Base-by-base conservation (phyloP, 768 basidiomycete genomes). In the Tricholoma hemisulphureum region DNA sequence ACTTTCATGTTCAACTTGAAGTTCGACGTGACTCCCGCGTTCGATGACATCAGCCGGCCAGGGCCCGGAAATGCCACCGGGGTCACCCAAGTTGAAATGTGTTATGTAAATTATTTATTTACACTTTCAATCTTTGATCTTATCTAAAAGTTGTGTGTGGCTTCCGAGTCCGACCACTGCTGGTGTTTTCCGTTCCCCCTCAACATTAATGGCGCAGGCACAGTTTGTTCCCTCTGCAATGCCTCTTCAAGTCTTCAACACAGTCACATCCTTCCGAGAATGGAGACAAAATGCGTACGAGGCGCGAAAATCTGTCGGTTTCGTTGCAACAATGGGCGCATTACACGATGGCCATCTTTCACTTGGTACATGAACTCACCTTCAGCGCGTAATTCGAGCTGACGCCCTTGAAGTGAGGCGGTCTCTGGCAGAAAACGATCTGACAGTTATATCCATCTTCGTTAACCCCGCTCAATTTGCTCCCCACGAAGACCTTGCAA, bases 401-500 rank as follows among this genome's bases (percentile, higher is more conserved):
- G 46, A 62, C 53, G 6, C 7, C 32, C 24, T 23, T 35, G 2
- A 69, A 98, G 96, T 98, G 21, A 80, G 83, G 57, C 78, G 78
- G 51, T 95, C 93, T 0, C 79, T 98, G 3, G 69, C 73, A 2
- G 82, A 87, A 56, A 95, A 95, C 66, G 91, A 94, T 56, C 72
- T 87, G 37, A 98, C 97, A 0, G 85, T 98, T 63, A 76, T 98
- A 58, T 97, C 95, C 24, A 93, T 99, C 64, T 99, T 98, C 71
- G 95, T 99, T 58, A 98, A 99, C 69, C 97, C 97, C 0, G 90
- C 95, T 3, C 95, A 98, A 71, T 99, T 99, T 65, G 93, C 96
- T 1, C 95, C 93, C 0, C 87, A 93, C 62, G 97, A 99, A 74
- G 97, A 98, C 69, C 84, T 98, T 3, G 80, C 81, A 24, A 85